Percentiles rank a stretch among this genome's conserved stretches.
These are phyloP conservation scores for Microbotryum lychnidis-dioicae DNA, from an alignment of 1,284 basidiomycete species.

Conservation along the genomic window DNA sequence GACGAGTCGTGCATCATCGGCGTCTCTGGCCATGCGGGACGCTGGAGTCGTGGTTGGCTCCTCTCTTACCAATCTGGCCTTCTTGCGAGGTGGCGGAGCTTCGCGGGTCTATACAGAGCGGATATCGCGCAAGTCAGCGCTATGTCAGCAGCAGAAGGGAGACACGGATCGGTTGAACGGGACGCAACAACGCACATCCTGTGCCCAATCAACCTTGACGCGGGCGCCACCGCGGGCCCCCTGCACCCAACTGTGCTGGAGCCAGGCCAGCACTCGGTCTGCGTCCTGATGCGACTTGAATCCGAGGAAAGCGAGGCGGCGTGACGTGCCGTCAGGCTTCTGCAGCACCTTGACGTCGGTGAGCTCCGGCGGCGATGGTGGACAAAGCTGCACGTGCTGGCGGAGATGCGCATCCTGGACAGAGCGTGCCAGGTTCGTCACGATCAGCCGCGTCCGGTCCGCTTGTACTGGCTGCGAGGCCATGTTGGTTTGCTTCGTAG, in stretches of 20 bases:
- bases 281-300: conserved; percentile 78
- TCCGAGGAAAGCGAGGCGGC: conserved; percentile 87
- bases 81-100: conserved; percentile 13
- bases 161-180: neutral
- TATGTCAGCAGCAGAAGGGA: neutral
- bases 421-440: conserved; percentile 77
- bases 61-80: neutral
- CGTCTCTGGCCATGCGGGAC: too few species aligned
- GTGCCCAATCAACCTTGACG: conserved; percentile 65
- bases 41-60: too few species aligned
- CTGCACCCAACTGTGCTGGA: conserved; percentile 60
- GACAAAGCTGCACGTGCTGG: conserved; percentile 56
- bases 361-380: conserved; percentile 46
- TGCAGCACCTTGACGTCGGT: conserved; percentile 82
- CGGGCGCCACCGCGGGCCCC: conserved; percentile 59
- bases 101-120: conserved; percentile 5
- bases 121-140: neutral
- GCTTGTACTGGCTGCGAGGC: too few species aligned
- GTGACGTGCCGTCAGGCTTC: conserved; percentile 66
- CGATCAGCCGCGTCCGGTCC: conserved; percentile 60
- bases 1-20: conserved; percentile 3
- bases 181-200: conserved; percentile 48
- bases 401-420: conserved; percentile 59
- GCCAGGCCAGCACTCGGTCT: conserved; percentile 66
- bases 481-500: too few species aligned